Conservation (phyloP, 1,284 basidiomycete genomes). For the Chondrostereum purpureum region DNA sequence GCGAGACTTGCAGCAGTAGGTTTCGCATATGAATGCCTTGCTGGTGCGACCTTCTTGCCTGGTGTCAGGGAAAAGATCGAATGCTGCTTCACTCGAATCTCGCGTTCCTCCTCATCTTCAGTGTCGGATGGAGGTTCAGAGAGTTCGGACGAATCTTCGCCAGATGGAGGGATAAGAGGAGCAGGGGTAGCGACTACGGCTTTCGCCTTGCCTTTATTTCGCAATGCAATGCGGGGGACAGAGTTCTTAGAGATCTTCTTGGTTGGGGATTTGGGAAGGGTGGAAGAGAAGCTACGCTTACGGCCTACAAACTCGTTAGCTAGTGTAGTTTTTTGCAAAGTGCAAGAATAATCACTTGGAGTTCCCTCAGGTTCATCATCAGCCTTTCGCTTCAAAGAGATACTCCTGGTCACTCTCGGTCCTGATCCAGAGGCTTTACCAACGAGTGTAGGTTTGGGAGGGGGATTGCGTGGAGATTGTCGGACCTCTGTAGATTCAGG, state of each 20-base stretch:
- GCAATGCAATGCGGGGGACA: background rate
- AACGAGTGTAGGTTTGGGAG: background rate
- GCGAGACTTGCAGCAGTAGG: background rate
- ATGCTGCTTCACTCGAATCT: background rate
- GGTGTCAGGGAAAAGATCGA: background rate
- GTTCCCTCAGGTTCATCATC: background rate
- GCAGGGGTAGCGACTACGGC: too few relatives aligned
- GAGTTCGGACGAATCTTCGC: too few relatives aligned
- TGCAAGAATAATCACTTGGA: background rate
- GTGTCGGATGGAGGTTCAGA: background rate
- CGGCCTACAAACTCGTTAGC: background rate
- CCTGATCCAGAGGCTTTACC: background rate
- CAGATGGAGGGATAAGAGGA: too few relatives aligned
- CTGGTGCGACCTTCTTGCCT: background rate
- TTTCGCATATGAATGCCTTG: background rate
- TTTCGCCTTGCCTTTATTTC: background rate
- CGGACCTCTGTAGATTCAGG: too few relatives aligned
- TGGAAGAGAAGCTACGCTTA: background rate
- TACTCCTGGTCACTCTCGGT: background rate
- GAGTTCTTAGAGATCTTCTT: background rate
- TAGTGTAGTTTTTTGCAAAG: too few relatives aligned
- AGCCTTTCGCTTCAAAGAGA: background rate
- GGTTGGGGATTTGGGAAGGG: background rate
- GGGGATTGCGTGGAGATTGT: background rate
- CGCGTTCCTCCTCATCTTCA: too few relatives aligned